Evolutionary conservation across 2,329 filamentous ascomycete genomes (phyloP), one percentile per base, ranked within the genome.

Genomic region (Hypoxylon sp.): DNA sequence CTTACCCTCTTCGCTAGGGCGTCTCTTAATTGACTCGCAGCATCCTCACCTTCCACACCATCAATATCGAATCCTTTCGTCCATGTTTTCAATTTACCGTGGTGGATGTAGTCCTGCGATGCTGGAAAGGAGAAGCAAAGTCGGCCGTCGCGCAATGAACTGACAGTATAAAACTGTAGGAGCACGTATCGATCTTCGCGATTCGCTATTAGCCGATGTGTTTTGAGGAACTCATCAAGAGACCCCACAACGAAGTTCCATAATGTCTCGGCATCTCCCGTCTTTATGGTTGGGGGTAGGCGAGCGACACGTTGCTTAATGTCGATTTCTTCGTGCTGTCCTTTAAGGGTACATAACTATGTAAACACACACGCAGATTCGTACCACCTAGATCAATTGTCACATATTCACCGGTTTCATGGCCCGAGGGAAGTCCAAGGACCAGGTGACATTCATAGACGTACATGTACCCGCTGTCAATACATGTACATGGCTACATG

Each of bases 381-480:
- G 94, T 98, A 74, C 95, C 94, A 64, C 95, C 94, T 91, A 98
- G 96, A 78, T 98, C 95, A 46, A 98, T 86, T 55, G 94, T 94
- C 44, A 98, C 85, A 80, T 90, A 97, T 13, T 91, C 95, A 68
- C 95, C 95, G 5, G 90, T 92, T 81, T 98, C 94, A 72, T 95
- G 81, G 71, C 95, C 94, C 77, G 91, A 91, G 19, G 94, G 94
- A 80, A 93, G 93, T 48, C 88, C 88, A 89, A 97, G 94, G 68
- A 96, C 94, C 94, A 98, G 58, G 94, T 97, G 63, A 94, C 92
- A 83, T 98, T 97, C 95, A 98, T 98, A 66, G 94, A 94, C 93
- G n/a, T 97, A 74, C 52, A 74, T 52, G 33, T 26, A 17, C 47
- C 14, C 37, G 62, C 33, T 6, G 39, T 44, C 22, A 44, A 44